phyloP scores from a whole-genome alignment of 2,329 filamentous ascomycete genomes.

The Ophiocordyceps camponoti-leonardi region DNA sequence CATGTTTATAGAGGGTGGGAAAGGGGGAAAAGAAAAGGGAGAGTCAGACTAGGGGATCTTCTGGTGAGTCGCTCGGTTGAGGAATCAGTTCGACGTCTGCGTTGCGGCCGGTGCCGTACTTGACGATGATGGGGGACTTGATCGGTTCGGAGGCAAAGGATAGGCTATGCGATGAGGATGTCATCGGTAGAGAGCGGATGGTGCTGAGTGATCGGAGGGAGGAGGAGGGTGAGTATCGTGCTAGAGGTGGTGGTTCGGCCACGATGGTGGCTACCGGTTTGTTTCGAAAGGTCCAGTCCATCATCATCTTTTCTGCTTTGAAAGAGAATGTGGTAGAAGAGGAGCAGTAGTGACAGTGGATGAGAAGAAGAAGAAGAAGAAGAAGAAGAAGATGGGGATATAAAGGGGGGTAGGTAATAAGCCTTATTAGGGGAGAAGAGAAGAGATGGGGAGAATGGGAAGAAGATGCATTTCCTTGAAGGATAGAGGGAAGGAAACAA shows the following conservation, averaged over 20 bases:
- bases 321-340: too few relatives aligned
- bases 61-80: constrained; percentile 34
- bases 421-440: too few relatives aligned
- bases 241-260: not conserved
- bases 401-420: too few relatives aligned
- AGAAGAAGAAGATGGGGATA: too few relatives aligned
- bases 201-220: not conserved
- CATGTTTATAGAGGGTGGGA: too few relatives aligned
- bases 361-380: not conserved
- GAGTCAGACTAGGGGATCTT: constrained; percentile 32
- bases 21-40: not conserved
- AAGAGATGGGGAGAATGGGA: too few relatives aligned
- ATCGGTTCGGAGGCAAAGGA: constrained; percentile 1
- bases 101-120: constrained; percentile 27
- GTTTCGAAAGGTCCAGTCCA: not conserved
- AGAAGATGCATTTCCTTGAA: not conserved
- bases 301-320: too few relatives aligned
- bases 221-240: not conserved
- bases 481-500: too few relatives aligned
- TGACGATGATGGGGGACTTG: constrained; percentile 13
- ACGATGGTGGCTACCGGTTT: not conserved
- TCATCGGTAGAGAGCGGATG: constrained; percentile 2
- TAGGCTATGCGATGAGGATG: constrained; percentile 2
- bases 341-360: too few relatives aligned
- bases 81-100: constrained; percentile 29